A percentile compares a stretch with the other conserved stretches of the same genome.
These are phyloP conservation scores for Boletus coccyginus DNA, from an alignment of 768 basidiomycete species.

Conservation along the genomic window DNA sequence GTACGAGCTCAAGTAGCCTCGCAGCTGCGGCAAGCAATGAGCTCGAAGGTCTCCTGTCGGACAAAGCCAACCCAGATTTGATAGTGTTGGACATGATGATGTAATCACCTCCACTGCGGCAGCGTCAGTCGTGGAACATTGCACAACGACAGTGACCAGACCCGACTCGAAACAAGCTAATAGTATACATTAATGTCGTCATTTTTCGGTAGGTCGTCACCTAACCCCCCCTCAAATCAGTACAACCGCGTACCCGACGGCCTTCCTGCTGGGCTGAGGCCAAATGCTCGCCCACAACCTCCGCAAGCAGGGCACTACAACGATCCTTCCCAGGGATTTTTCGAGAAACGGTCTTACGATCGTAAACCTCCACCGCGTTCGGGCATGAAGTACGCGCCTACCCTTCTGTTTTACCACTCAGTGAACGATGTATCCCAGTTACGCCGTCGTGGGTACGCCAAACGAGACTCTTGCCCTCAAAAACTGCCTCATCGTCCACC, in stretches of 20 bases:
- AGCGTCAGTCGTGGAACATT: no score
- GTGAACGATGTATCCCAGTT: slow-evolving; percentile 34
- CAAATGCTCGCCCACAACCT: slow-evolving; percentile 33
- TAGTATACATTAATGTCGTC: slow-evolving; percentile 18
- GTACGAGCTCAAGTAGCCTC: no score
- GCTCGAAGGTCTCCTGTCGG: neutral
- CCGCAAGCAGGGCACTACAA: slow-evolving; percentile 49
- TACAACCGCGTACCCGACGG: slow-evolving; percentile 44
- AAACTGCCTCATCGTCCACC: slow-evolving; percentile 80
- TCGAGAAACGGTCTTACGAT: slow-evolving; percentile 48
- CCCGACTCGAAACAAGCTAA: no score
- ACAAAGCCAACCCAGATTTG: no score
- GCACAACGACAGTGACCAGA: no score
- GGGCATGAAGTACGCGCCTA: slow-evolving; percentile 23
- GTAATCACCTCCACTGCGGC: slow-evolving; percentile 10
- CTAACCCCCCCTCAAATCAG: slow-evolving; percentile 34
- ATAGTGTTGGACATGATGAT: slow-evolving; percentile 9
- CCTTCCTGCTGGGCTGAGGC: slow-evolving; percentile 24
- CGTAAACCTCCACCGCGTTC: slow-evolving; percentile 39
- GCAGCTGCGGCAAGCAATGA: neutral
- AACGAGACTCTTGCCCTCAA: slow-evolving; percentile 68
- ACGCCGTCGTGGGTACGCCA: slow-evolving; percentile 57
- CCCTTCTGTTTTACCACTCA: neutral
- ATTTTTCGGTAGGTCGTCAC: slow-evolving; percentile 45
- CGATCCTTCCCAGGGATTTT: slow-evolving; percentile 47